Evolutionary conservation across 2,329 filamentous ascomycete species (phyloP).

Genomic region (Neophaeococcomyces mojaviensis): DNA sequence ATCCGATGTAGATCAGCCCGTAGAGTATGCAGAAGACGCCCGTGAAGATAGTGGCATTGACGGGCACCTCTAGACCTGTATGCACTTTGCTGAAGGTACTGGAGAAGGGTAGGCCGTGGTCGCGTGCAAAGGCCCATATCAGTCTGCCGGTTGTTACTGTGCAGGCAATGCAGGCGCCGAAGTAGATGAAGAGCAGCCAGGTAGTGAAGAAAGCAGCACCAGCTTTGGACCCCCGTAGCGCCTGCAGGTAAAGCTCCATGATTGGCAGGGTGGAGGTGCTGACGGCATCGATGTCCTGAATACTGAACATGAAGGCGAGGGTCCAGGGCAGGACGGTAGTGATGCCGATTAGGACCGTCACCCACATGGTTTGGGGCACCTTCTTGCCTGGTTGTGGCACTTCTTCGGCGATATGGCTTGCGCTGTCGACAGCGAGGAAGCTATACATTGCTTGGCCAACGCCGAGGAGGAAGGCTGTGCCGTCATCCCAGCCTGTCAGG

Average conservation of each 20-base stretch:
- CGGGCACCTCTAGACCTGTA: constrained; percentile 19
- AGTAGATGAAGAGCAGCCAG: constrained; percentile 22
- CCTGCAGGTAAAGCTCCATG: constrained; percentile 19
- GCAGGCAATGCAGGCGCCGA: constrained; percentile 16
- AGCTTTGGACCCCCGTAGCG: constrained; percentile 10
- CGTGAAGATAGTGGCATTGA: constrained; percentile 22
- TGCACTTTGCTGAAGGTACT: constrained; percentile 11
- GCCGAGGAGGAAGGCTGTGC: constrained; percentile 33
- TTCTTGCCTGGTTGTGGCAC: constrained; percentile 25
- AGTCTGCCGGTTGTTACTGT: constrained; percentile 17
- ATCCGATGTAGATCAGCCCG: constrained; percentile 25
- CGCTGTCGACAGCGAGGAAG: constrained; percentile 31
- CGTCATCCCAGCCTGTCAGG: constrained; percentile 20
- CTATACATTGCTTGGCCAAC: constrained; percentile 33
- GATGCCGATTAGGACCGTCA: constrained; percentile 29
- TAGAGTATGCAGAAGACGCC: constrained; percentile 21
- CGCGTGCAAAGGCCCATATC: constrained; percentile 26
- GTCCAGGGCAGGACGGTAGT: constrained; percentile 22
- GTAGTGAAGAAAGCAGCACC: constrained; percentile 18
- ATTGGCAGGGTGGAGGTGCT: constrained; percentile 16
- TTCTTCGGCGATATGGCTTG: constrained; percentile 34
- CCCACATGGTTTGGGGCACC: constrained; percentile 30
- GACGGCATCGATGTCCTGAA: constrained; percentile 16
- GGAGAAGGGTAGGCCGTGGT: constrained; percentile 19
- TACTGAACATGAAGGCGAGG: constrained; percentile 16